A percentile compares a stretch with the other conserved stretches of the same genome.
phyloP scores from a whole-genome alignment of 2,329 filamentous ascomycete genomes.

The Rhytidhysteron rufulum region DNA sequence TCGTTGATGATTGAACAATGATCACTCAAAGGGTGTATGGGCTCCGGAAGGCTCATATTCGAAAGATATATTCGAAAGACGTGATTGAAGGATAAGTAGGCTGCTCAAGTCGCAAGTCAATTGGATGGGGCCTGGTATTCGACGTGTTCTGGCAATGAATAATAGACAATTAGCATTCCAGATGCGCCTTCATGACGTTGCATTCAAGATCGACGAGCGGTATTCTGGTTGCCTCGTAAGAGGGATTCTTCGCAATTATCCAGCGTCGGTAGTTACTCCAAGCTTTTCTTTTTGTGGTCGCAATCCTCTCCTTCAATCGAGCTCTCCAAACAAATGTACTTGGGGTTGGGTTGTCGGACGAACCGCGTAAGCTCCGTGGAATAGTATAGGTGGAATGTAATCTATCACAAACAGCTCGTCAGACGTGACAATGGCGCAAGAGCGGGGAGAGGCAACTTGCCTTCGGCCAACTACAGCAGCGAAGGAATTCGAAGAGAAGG shows the following conservation, averaged over 20 bases:
- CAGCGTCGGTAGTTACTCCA: conserved; percentile 4
- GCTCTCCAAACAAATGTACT: background rate
- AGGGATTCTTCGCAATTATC: background rate
- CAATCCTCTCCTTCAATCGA: background rate
- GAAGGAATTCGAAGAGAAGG: conserved; percentile 10
- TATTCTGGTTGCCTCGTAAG: background rate
- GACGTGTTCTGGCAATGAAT: conserved; percentile 5
- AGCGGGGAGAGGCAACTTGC: conserved; percentile 1
- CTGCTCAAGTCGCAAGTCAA: too few species aligned
- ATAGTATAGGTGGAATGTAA: background rate
- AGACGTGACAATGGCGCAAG: background rate
- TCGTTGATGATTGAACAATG: conserved; percentile 79
- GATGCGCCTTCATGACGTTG: conserved; percentile 26
- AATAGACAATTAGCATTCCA: conserved; percentile 11
- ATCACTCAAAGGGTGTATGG: conserved; percentile 65
- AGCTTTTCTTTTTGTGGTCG: conserved; percentile 6
- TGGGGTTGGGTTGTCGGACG: background rate
- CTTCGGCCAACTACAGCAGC: conserved; percentile 1
- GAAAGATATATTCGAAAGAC: background rate
- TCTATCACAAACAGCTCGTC: conserved; percentile 1
- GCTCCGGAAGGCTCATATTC: conserved; percentile 68
- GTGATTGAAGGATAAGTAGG: too few species aligned
- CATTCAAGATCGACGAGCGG: conserved; percentile 3
- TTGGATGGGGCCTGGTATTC: too few species aligned
- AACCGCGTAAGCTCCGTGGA: background rate